Percentiles rank a stretch among this genome's conserved stretches.
Conservation (phyloP, 306 rosid species). For the Dryas alaskensis region DNA sequence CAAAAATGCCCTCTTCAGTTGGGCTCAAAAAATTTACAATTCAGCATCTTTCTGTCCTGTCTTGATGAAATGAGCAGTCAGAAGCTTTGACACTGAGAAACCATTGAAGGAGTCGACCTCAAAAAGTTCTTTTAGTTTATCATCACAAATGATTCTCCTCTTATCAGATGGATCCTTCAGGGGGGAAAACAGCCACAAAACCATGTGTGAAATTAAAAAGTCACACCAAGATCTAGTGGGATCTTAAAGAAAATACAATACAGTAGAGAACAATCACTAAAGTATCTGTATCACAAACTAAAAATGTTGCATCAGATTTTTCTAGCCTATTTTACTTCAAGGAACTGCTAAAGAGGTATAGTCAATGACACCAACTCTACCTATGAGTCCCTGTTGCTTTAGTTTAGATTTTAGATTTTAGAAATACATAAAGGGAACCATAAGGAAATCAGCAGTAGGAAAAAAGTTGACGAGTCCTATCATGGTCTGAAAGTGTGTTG, state of each 20-base stretch:
- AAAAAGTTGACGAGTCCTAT: background rate
- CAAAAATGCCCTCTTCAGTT: slow-evolving; percentile 24
- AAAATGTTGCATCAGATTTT: background rate
- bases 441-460: background rate
- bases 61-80: slow-evolving; percentile 26
- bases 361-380: background rate
- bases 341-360: background rate
- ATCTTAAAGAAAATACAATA: background rate
- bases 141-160: slow-evolving; percentile 24
- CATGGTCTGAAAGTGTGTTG: background rate
- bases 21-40: slow-evolving; percentile 28
- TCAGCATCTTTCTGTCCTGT: slow-evolving; percentile 8
- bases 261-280: background rate
- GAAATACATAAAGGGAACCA: background rate
- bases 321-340: background rate
- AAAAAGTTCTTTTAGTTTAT: slow-evolving; percentile 18
- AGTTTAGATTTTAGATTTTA: background rate
- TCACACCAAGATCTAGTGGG: slow-evolving; percentile 1
- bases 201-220: background rate
- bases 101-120: slow-evolving; percentile 25
- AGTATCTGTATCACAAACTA: background rate
- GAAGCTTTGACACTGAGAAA: slow-evolving; percentile 28
- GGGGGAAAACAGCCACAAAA: slow-evolving; percentile 9
- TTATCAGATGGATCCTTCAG: slow-evolving; percentile 32
- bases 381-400: background rate